These are phyloP conservation scores for Capsella rubella DNA, from an alignment of 441 rosid genomes.

Conservation along the genomic window DNA sequence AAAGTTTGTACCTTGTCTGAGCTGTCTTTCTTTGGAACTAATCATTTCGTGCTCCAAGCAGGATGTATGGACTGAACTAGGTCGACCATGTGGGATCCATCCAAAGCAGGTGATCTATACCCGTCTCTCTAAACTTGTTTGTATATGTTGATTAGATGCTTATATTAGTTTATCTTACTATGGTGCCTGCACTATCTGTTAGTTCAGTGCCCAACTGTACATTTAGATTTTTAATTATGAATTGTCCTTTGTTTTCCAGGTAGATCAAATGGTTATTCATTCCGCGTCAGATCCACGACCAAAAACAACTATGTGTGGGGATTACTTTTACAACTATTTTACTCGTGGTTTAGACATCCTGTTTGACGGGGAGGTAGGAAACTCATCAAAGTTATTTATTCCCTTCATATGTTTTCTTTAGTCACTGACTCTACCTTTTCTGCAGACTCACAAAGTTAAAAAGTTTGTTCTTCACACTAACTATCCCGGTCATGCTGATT, in stretches of 20 bases:
- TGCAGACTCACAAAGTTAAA: constrained; percentile 91
- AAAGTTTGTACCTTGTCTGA: constrained; percentile 27
- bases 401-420: constrained; percentile 13
- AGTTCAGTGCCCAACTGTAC: constrained; percentile 13
- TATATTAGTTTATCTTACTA: constrained; percentile 26
- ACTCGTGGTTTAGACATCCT: constrained; percentile 96
- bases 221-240: constrained; percentile 21
- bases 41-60: constrained; percentile 47
- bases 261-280: constrained; percentile 99
- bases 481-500: constrained; percentile 99
- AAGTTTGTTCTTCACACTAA: constrained; percentile 97
- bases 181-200: constrained; percentile 24
- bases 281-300: constrained; percentile 92
- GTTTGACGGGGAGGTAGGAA: constrained; percentile 93
- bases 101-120: constrained; percentile 80
- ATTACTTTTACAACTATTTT: constrained; percentile 95
- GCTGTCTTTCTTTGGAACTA: constrained; percentile 27
- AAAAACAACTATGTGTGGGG: constrained; percentile 87
- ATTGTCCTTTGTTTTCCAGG: constrained; percentile 54
- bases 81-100: constrained; percentile 98
- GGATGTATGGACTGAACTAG: constrained; percentile 99
- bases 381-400: constrained; percentile 33
- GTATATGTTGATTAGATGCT: constrained; percentile 12
- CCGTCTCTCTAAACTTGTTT: constrained; percentile 23
- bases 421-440: constrained; percentile 31